phyloP scores from a whole-genome alignment of 2,329 filamentous ascomycete genomes.

The Aspergillus terreus region DNA sequence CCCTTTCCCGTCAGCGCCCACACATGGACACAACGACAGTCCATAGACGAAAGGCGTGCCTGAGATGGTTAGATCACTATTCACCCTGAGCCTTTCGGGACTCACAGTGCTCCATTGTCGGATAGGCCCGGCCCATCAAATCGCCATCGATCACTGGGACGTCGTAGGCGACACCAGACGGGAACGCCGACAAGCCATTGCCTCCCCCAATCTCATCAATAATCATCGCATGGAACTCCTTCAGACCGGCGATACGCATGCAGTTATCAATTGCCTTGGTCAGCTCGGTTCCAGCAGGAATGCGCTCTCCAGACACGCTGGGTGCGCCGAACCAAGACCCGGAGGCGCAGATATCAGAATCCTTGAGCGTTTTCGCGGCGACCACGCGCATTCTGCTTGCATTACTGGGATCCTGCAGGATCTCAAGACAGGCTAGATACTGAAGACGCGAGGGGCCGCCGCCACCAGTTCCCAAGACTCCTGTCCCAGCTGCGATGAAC shows the following conservation, averaged over 20 bases:
- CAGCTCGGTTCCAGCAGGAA: conserved; percentile 9
- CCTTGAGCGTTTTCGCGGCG: conserved; percentile 29
- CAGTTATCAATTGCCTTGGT: conserved; percentile 7
- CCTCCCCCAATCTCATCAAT: conserved; percentile 25
- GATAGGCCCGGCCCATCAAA: conserved; percentile 48
- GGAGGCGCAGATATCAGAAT: conserved; percentile 40
- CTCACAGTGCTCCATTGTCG: conserved; percentile 21
- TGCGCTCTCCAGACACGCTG: conserved; percentile 13
- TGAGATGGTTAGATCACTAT: not conserved
- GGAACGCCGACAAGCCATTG: conserved; percentile 35
- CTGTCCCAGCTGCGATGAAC: conserved; percentile 35
- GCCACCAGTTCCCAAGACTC: conserved; percentile 37
- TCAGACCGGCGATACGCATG: conserved; percentile 21
- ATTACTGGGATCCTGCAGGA: conserved; percentile 18
- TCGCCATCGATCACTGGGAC: conserved; percentile 45
- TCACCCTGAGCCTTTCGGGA: not conserved
- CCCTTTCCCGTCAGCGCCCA: conserved; percentile 40
- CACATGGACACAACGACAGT: conserved; percentile 18
- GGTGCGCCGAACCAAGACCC: conserved; percentile 44
- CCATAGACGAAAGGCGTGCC: conserved; percentile 1
- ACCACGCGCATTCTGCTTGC: conserved; percentile 42
- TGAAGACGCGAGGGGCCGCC: conserved; percentile 44
- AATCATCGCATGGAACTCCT: conserved; percentile 33
- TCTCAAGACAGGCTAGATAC: conserved; percentile 43
- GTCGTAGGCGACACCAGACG: conserved; percentile 26